Evolutionary conservation across 768 basidiomycete genomes (phyloP).

Genomic region (Xerocomellus dryophilus): DNA sequence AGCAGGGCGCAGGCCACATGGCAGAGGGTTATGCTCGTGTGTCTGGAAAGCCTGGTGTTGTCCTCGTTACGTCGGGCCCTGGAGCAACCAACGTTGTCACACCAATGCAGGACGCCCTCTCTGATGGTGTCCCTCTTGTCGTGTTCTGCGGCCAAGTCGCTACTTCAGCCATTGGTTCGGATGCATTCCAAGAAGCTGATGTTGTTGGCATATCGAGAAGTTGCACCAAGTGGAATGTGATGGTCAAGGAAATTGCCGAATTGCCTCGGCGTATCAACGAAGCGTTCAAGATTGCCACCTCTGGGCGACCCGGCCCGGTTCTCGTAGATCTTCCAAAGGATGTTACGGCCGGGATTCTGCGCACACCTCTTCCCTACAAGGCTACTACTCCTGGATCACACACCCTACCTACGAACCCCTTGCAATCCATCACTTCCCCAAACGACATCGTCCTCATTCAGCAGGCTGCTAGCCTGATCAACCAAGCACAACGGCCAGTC

Average conservation of each 20-base stretch:
- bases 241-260: conserved; percentile 97
- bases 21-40: conserved; percentile 97
- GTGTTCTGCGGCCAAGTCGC: conserved; percentile 99
- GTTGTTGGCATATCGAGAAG: conserved; percentile 92
- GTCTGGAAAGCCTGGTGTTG: conserved; percentile 96
- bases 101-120: conserved; percentile 95
- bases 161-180: conserved; percentile 97
- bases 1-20: conserved; percentile 99
- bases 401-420: conserved; percentile 71
- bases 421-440: conserved; percentile 54
- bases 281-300: conserved; percentile 98
- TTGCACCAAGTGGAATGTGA: conserved; percentile 99
- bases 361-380: conserved; percentile 79
- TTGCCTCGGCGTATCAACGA: conserved; percentile 95
- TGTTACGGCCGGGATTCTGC: conserved; percentile 89
- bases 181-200: conserved; percentile 99
- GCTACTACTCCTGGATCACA: conserved; percentile 82
- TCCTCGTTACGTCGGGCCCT: conserved; percentile 96
- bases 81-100: conserved; percentile 98
- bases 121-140: conserved; percentile 90
- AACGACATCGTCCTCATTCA: conserved; percentile 65
- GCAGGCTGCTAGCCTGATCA: conserved; percentile 88
- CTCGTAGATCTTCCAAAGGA: conserved; percentile 99
- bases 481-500: conserved; percentile 84
- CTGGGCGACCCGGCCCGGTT: conserved; percentile 95